phyloP scores from a whole-genome alignment of 1,284 basidiomycete genomes.

The Chondrostereum purpureum region DNA sequence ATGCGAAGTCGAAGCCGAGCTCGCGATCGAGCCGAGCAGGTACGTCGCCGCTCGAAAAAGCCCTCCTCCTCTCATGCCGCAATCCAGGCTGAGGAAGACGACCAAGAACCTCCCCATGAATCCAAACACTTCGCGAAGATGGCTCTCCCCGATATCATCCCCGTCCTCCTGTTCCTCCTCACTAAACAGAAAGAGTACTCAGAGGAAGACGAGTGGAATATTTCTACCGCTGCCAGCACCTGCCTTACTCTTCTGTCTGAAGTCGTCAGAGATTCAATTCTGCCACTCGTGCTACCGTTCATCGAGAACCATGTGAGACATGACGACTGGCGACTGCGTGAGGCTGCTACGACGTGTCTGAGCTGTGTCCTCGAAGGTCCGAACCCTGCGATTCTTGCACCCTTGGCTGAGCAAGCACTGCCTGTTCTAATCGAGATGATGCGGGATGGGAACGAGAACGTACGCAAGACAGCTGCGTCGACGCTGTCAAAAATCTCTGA shows the following conservation, averaged over 20 bases:
- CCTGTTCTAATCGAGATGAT: conserved; percentile 96
- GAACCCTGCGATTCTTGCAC: conserved; percentile 79
- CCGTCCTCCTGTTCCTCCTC: conserved; percentile 85
- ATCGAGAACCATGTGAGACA: conserved; percentile 94
- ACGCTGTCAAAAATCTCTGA: conserved; percentile 96
- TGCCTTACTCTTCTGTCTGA: conserved; percentile 87
- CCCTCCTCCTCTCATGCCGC: background rate
- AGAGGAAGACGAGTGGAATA: conserved; percentile 98
- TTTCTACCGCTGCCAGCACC: conserved; percentile 96
- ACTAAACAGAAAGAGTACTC: conserved; percentile 95
- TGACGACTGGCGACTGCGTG: conserved; percentile 90
- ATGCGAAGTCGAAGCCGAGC: conserved; percentile 94
- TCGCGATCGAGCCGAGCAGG: conserved; percentile 81
- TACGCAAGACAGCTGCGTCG: conserved; percentile 98
- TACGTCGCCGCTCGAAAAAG: background rate
- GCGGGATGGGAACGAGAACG: conserved; percentile 77
- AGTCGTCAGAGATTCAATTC: conserved; percentile 88
- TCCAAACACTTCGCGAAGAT: conserved; percentile 92
- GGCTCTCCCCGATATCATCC: conserved; percentile 90
- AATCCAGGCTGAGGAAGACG: conserved; percentile 79
- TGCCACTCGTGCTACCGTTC: conserved; percentile 92
- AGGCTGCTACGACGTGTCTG: conserved; percentile 98
- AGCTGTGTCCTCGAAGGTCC: conserved; percentile 97
- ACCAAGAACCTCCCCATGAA: conserved; percentile 83
- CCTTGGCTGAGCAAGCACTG: conserved; percentile 91